Evolutionary conservation across 371 early-diverging fungal species (phyloP).

Genomic region (Choanephora cucurbitarum): DNA sequence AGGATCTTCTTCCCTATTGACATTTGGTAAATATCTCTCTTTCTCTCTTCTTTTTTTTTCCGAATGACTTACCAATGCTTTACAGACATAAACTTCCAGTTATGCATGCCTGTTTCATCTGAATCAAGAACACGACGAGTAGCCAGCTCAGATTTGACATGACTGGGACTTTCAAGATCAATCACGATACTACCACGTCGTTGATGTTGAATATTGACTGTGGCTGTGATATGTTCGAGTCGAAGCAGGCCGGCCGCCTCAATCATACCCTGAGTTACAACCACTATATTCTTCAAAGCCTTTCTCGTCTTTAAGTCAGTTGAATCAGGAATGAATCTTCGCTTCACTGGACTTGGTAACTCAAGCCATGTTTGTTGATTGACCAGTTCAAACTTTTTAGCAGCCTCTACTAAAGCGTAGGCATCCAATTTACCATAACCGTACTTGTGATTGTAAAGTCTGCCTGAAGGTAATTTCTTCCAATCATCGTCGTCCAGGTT

Average conservation of each 20-base stretch:
- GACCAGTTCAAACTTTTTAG: constrained; percentile 67
- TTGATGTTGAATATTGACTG: constrained; percentile 77
- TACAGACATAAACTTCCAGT: constrained; percentile 96
- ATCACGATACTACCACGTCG: constrained; percentile 84
- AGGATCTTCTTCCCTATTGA: constrained; percentile 75
- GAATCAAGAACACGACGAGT: constrained; percentile 67
- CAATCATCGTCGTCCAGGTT: constrained; percentile 62
- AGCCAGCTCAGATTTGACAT: constrained; percentile 69
- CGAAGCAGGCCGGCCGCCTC: constrained; percentile 55
- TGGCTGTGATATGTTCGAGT: constrained; percentile 89
- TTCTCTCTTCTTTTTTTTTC: neutral
- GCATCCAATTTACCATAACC: constrained; percentile 94
- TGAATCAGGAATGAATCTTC: constrained; percentile 62
- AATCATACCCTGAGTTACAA: constrained; percentile 53
- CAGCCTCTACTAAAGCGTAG: constrained; percentile 76
- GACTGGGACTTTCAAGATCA: constrained; percentile 71
- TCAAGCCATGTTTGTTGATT: constrained; percentile 63
- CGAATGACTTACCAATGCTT: constrained; percentile 84
- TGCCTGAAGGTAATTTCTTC: constrained; percentile 61
- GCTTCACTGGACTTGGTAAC: constrained; percentile 42
- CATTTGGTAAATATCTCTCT: neutral
- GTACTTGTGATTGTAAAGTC: constrained; percentile 83
- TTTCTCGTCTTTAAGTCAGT: constrained; percentile 26
- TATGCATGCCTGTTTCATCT: constrained; percentile 70
- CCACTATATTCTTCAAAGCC: constrained; percentile 43